Base-by-base conservation (phyloP, 2,329 filamentous ascomycete species). In the Bipolaris victoriae region DNA sequence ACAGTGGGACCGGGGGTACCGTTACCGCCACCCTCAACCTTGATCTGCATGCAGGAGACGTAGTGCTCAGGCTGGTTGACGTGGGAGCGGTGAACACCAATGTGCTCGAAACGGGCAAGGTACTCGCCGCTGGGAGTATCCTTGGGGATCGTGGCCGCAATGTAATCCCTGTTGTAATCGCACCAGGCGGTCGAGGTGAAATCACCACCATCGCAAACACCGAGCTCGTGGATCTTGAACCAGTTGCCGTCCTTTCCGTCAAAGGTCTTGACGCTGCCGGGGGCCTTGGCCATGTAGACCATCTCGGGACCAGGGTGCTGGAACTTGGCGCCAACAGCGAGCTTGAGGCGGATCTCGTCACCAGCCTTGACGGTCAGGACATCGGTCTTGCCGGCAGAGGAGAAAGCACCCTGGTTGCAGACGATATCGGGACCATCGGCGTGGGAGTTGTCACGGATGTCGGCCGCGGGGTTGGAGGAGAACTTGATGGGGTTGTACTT, bases 51-150 rank as follows among this genome's bases (percentile, higher is more conserved):
- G 66, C 78, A 81, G 3, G 71, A 69, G 46, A 65, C 64, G 48
- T 81, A 81, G 66, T 80, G 80, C 70, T 81, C 73, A n/a, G 74
- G 70, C 52, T 74, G 70, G 36, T 65, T 65, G 40, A 61, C 61
- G 43, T 58, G 64, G 50, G 77, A 62, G 39, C 60, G 60, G 49
- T 66, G 63, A 24, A 66, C 68, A 39, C 69, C 78, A 39, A 81
- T 78, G 56, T 81, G 79, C 69, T 81, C 79, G 39, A 76, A 67
- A 13, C 79, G 73, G 20, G 80, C 62, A 18, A 81, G 69, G 65
- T 81, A 80, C 63, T 80, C 68, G n/a, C 79, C 79, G 24, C 69
- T 62, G 13, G 79, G 78, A 9, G 72, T 74, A 24, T 70, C 69
- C 16, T 64, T 66, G 20, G 79, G 78, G 35, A 81, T 72, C 22